Evolutionary conservation across 208 protist species (phyloP).

Genomic region (Phytomonas sp.): DNA sequence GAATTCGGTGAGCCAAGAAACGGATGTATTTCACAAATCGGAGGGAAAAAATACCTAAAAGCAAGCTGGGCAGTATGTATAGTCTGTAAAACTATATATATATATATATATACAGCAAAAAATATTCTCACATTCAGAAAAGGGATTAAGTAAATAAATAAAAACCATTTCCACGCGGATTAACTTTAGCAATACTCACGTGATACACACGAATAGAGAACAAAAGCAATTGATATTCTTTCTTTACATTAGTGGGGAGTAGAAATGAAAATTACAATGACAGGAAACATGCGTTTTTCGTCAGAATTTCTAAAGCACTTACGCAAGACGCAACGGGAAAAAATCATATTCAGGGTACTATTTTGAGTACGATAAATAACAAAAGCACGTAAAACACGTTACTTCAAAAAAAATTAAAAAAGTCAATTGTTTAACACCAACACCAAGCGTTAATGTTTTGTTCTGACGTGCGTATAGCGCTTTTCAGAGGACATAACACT

Average conservation of each 20-base stretch:
- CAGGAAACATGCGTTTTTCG: background rate
- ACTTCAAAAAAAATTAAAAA: background rate
- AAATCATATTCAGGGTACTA: background rate
- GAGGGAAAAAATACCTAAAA: too few species aligned
- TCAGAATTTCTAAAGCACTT: background rate
- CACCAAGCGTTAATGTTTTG: background rate
- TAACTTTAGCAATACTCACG: background rate
- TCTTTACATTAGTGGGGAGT: background rate
- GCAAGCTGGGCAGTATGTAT: too few species aligned
- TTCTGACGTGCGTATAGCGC: background rate
- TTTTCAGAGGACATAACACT: background rate
- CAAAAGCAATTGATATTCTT: background rate
- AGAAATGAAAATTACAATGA: background rate
- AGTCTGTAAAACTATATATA: too few species aligned
- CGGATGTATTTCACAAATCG: too few species aligned
- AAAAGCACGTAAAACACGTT: background rate
- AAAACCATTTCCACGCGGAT: background rate
- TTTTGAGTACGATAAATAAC: background rate
- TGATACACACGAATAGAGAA: background rate
- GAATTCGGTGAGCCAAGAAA: too few species aligned
- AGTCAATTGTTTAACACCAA: background rate
- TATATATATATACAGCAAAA: too few species aligned
- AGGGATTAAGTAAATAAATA: too few species aligned
- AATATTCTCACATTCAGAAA: too few species aligned
- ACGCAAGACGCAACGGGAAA: background rate